Base-by-base conservation (phyloP, 23 red algal genomes). In the Gracilaria domingensis region DNA sequence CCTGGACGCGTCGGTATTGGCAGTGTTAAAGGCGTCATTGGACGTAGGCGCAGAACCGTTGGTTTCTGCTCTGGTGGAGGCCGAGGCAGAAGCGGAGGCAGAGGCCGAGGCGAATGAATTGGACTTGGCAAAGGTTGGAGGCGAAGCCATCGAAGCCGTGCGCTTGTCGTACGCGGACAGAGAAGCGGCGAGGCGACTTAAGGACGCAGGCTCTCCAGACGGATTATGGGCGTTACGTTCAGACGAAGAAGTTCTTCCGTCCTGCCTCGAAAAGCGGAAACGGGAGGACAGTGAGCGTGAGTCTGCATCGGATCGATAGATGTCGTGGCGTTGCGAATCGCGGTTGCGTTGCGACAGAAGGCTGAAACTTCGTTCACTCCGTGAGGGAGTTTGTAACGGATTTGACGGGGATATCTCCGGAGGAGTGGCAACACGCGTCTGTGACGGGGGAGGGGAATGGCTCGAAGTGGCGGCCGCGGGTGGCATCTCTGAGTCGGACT, bases 401-500 rank as follows among this genome's bases (percentile, higher is more conserved):
- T 69, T 61, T 14, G 33, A 38, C 16, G 42, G 12, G 1, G 29
- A 67, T 8, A 32, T 25, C 6, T 45, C 23, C 5, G 72, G 42
- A 77, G 72, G 17, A 16, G 42, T n/a, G 23, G 72, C 21, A 13
- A 28, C 30, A 20, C 12, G 40, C 2, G 21, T 23, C 12, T 74
- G 69, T 14, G 69, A 74, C 23, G 34, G 36, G 34, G 69, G 28
- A 28, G 38, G 72, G 39, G 72, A 77, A 13, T 77, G 72, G 25
- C 30, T 49, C n/a, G 30, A 25, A 42, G 72, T 9, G 25, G 72
- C 26, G 21, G 34, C 60, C n/a, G 53, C 9, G 20, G 54, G 54
- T 2, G 49, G 25, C 6, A 34, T 48, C 51, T 85, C 81, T 11
- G 59, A 85, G 62, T 85, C 81, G 18, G 81, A 69, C 57, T 85